Evolutionary conservation across 495 filamentous ascomycete genomes (phyloP).

Genomic region (Lasiosphaeriaceae sp.): DNA sequence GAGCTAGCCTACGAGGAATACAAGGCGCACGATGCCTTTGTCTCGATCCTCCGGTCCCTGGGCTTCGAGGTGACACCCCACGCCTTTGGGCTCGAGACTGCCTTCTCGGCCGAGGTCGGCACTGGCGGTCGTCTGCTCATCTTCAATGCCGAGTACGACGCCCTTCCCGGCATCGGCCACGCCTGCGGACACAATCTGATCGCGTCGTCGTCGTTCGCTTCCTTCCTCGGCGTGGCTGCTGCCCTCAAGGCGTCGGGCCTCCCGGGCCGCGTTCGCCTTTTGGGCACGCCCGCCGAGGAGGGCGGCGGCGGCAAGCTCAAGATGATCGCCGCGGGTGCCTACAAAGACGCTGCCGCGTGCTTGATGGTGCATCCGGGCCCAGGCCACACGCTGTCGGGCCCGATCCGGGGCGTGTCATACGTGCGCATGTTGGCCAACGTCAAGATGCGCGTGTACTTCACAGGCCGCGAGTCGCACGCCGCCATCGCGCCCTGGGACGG

Average conservation of each 20-base stretch:
- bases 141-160: conserved; percentile 59
- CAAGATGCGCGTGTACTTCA: conserved; percentile 43
- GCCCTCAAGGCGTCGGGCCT: conserved; percentile 45
- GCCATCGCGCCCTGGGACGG: conserved; percentile 62
- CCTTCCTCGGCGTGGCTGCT: conserved; percentile 53
- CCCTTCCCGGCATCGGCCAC: conserved; percentile 43
- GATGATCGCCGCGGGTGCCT: conserved; percentile 49
- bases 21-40: conserved; percentile 50
- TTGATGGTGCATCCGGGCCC: conserved; percentile 55
- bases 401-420: conserved; percentile 29
- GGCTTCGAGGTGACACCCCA: conserved; percentile 44
- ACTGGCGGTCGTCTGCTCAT: conserved; percentile 47
- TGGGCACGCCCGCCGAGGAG: conserved; percentile 71
- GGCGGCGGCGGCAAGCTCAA: conserved; percentile 48
- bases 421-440: conserved; percentile 52
- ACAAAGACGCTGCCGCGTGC: conserved; percentile 42
- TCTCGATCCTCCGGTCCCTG: conserved; percentile 30
- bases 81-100: conserved; percentile 49
- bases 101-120: conserved; percentile 50
- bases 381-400: conserved; percentile 23
- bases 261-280: conserved; percentile 54
- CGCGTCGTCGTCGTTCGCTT: conserved; percentile 55
- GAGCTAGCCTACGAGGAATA: conserved; percentile 54
- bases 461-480: conserved; percentile 51
- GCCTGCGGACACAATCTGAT: conserved; percentile 65